These are phyloP conservation scores for Epithele typhae DNA, from an alignment of 768 basidiomycete species.

Conservation along the genomic window DNA sequence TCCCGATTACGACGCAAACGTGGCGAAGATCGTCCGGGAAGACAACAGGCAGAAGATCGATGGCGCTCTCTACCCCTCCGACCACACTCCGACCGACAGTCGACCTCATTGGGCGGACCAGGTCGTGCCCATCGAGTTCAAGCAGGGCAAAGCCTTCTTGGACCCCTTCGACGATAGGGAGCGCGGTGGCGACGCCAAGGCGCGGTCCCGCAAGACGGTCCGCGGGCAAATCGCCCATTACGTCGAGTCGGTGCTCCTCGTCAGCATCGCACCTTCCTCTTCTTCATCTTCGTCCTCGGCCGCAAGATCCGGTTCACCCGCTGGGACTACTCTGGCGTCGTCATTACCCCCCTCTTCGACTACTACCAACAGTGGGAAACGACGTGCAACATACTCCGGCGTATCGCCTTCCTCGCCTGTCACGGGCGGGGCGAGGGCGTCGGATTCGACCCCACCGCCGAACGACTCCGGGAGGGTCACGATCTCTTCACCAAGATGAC, in stretches of 20 bases:
- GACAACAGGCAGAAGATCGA: conserved; percentile 1
- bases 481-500: background rate
- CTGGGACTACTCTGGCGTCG: conserved; percentile 1
- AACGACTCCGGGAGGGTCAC: background rate
- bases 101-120: background rate
- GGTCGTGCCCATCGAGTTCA: conserved; percentile 1
- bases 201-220: background rate
- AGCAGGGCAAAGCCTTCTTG: background rate
- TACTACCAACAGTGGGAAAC: background rate
- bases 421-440: background rate
- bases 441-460: conserved; percentile 1
- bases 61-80: background rate
- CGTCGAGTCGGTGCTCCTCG: background rate
- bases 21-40: too few relatives aligned
- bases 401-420: background rate
- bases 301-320: background rate
- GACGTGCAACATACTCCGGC: background rate
- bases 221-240: background rate
- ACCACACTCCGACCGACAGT: background rate
- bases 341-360: background rate
- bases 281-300: background rate
- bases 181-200: background rate
- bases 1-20: too few relatives aligned
- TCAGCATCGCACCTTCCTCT: conserved; percentile 1
- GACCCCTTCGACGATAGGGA: background rate